These are phyloP conservation scores for Diversispora eburnea DNA, from an alignment of 192 early-diverging fungal genomes.

Conservation along the genomic window DNA sequence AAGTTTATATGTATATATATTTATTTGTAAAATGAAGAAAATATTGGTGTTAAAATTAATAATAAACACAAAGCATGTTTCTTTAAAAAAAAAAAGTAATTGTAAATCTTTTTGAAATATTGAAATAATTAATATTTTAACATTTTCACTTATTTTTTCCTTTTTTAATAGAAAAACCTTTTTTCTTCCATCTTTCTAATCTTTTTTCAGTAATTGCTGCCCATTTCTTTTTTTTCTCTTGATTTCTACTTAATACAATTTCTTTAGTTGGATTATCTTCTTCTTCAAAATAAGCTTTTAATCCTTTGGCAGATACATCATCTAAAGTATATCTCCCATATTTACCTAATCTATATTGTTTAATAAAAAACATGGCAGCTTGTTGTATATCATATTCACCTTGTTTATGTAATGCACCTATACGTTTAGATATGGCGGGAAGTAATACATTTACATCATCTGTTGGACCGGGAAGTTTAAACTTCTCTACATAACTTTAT, in stretches of 20 bases:
- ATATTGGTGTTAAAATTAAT: too few relatives aligned
- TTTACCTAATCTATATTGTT: conserved; percentile 78
- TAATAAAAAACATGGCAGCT: conserved; percentile 70
- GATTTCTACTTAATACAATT: conserved; percentile 25
- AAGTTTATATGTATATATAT: too few relatives aligned
- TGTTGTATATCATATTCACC: conserved; percentile 61
- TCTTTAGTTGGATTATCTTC: conserved; percentile 20
- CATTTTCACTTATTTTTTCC: neutral
- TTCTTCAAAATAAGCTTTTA: conserved; percentile 50
- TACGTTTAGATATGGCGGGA: conserved; percentile 57
- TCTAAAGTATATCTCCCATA: conserved; percentile 83
- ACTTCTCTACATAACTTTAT: conserved; percentile 48
- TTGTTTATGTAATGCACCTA: conserved; percentile 64
- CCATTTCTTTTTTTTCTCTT: conserved; percentile 12
- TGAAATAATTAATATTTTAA: too few relatives aligned
- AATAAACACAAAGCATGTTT: too few relatives aligned
- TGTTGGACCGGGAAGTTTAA: conserved; percentile 60
- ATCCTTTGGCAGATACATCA: conserved; percentile 52
- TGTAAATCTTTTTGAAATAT: too few relatives aligned
- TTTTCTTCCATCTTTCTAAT: conserved; percentile 25
- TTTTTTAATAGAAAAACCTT: conserved; percentile 3
- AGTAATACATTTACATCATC: conserved; percentile 69
- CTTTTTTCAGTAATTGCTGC: conserved; percentile 10
- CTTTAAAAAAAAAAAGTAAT: too few relatives aligned
- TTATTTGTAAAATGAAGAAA: too few relatives aligned